Evolutionary conservation across 805 yeast species (phyloP), one percentile per base, ranked within the genome.

Genomic region (Wickerhamiella slavikovae): DNA sequence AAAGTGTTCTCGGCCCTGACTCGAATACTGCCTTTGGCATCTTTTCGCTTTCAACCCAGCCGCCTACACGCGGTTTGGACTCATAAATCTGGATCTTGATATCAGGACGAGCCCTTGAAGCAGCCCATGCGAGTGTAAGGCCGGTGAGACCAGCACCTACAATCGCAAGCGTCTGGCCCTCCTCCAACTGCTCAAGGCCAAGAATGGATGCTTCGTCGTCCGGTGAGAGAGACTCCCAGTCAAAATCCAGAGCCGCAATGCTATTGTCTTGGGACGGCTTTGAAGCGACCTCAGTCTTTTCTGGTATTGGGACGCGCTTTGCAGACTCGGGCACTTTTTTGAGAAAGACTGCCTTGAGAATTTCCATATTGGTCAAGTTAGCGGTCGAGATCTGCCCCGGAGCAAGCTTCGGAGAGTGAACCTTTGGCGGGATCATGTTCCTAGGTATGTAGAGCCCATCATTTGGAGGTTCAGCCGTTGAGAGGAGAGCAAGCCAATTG

Each of bases 101-200:
- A 47, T 82, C 93, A 0, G 94, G 94, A 29, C 93, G 58, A n/a
- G 79, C 48, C 31, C 63, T 64, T 21, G 62, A 57, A 10, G 82
- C 55, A 19, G 48, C 35, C 42, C 49, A 48, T 2, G 58, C 51
- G 7, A 52, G 33, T 2, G 80, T 57, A 3, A 89, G 56, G 0
- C 95, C 95, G 0, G 93, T 75, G 2, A 85, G 65, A 1, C 98
- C 98, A 1, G 77, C 73, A 0, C 98, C 98, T 1, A 82, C 45
- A 0, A 83, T 76, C 1, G 76, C 82, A 2, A 82, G 70, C 14
- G 49, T 49, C 1, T 41, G 45, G 18, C 44, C 43, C 7, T 29
- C 67, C 9, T 35, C 25, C 19, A 51, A 27, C 14, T 47, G 37
- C 29, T 41, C 41, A 10, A 49, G 33, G 5, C 50, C 43, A 9